phyloP scores from a whole-genome alignment of 805 yeast species.

The Suhomyces xylopsoci region DNA sequence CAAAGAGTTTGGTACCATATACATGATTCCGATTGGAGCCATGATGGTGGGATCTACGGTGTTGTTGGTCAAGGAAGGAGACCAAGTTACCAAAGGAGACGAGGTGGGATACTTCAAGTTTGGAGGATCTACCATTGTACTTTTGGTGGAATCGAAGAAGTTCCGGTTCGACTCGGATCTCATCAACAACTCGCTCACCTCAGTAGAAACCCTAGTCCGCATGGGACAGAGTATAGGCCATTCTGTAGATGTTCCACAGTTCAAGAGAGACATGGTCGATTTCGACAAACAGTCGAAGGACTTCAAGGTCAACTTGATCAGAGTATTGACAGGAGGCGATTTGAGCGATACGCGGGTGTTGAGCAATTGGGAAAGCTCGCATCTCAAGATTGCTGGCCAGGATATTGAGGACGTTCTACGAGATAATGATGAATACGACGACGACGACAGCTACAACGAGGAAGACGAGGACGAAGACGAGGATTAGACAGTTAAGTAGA shows the following conservation, averaged over 20 bases:
- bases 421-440: slow-evolving; percentile 8
- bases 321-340: slow-evolving; percentile 59
- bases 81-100: slow-evolving; percentile 60
- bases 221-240: slow-evolving; percentile 96
- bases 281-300: slow-evolving; percentile 47
- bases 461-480: slow-evolving; percentile 14
- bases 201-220: slow-evolving; percentile 77
- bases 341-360: slow-evolving; percentile 27
- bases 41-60: slow-evolving; percentile 98
- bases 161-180: slow-evolving; percentile 74
- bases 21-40: slow-evolving; percentile 87
- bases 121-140: slow-evolving; percentile 87
- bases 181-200: slow-evolving; percentile 58
- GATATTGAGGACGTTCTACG: slow-evolving; percentile 21
- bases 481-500: neutral
- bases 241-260: slow-evolving; percentile 47
- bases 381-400: slow-evolving; percentile 21
- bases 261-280: slow-evolving; percentile 44
- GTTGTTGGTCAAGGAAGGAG: slow-evolving; percentile 62
- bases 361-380: slow-evolving; percentile 37
- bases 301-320: slow-evolving; percentile 47
- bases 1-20: slow-evolving; percentile 70
- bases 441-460: slow-evolving; percentile 7
- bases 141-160: slow-evolving; percentile 52
- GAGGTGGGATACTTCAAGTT: slow-evolving; percentile 94